These are phyloP conservation scores for Penicillium chermesinum DNA, from an alignment of 495 filamentous ascomycete genomes.

Conservation along the genomic window DNA sequence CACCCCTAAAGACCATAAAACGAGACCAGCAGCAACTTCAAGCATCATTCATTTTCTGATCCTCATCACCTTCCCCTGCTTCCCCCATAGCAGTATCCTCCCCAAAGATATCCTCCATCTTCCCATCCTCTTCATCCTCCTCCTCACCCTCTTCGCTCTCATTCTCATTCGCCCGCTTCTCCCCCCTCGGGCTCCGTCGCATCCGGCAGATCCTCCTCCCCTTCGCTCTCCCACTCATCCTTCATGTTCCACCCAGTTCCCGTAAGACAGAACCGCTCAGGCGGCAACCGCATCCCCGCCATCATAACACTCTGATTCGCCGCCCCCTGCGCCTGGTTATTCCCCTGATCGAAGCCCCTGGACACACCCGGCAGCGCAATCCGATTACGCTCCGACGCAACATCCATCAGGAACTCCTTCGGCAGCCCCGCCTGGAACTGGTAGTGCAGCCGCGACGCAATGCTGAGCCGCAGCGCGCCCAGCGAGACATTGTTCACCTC, in stretches of 20 bases:
- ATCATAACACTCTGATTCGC: constrained; percentile 37
- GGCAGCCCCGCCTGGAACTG: constrained; percentile 62
- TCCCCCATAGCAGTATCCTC: constrained; percentile 47
- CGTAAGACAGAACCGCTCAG: constrained; percentile 86
- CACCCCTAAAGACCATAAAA: constrained; percentile 13
- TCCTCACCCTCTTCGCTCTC: constrained; percentile 25
- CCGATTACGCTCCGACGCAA: constrained; percentile 77
- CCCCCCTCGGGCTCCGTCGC: constrained; percentile 12
- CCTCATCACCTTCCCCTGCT: constrained; percentile 33
- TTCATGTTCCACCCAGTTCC: constrained; percentile 78
- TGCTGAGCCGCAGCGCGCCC: constrained; percentile 56
- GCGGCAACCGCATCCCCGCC: constrained; percentile 75
- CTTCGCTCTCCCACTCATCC: constrained; percentile 68
- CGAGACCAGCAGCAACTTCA: constrained; percentile 12
- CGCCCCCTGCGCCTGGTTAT: constrained; percentile 2
- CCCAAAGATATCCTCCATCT: constrained; percentile 58
- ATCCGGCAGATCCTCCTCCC: constrained; percentile 49
- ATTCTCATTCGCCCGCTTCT: constrained; percentile 29
- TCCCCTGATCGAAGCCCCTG: constrained; percentile 53
- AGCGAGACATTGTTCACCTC: constrained; percentile 48
- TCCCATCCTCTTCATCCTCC: constrained; percentile 51
- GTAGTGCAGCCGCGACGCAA: constrained; percentile 58
- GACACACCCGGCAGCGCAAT: constrained; percentile 71
- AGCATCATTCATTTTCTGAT: constrained; percentile 48
- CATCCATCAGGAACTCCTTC: constrained; percentile 82